Conservation (phyloP, 495 filamentous ascomycete species). For the Podospora appendiculata region DNA sequence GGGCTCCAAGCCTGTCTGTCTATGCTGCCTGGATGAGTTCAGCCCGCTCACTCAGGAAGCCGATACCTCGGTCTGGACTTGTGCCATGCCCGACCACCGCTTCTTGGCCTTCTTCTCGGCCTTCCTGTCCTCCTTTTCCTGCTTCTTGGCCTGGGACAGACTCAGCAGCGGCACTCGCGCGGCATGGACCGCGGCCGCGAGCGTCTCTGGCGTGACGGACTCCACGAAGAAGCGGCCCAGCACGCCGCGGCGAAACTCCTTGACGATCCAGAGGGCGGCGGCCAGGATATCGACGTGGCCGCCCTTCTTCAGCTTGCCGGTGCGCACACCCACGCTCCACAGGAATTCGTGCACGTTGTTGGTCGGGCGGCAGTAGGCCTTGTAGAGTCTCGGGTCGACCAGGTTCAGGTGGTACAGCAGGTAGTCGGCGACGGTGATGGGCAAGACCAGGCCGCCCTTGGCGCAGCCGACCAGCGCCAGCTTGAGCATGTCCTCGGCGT, state of each 20-base stretch:
- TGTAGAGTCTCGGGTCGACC: conserved; percentile 48
- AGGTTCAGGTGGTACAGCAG: conserved; percentile 77
- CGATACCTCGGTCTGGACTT: too few species aligned
- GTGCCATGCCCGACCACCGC: not conserved
- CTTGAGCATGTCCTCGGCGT: conserved; percentile 85
- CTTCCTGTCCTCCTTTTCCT: conserved; percentile 33
- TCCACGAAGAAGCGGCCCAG: conserved; percentile 77
- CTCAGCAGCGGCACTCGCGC: conserved; percentile 28
- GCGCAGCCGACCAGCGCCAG: conserved; percentile 84
- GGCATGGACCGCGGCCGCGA: conserved; percentile 31
- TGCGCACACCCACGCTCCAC: conserved; percentile 56
- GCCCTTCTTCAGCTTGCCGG: conserved; percentile 70
- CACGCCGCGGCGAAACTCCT: conserved; percentile 71
- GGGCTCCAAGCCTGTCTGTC: too few species aligned
- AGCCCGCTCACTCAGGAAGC: too few species aligned
- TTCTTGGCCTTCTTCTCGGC: conserved; percentile 24
- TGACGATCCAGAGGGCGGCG: conserved; percentile 75
- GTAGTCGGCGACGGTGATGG: conserved; percentile 77
- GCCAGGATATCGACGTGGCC: conserved; percentile 63
- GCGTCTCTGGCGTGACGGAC: conserved; percentile 54
- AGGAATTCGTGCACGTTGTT: conserved; percentile 73
- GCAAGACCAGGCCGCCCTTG: conserved; percentile 74
- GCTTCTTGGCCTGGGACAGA: conserved; percentile 38
- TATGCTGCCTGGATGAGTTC: too few species aligned
- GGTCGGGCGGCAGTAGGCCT: conserved; percentile 57